A percentile compares a stretch with the other conserved stretches of the same genome.
Conservation (phyloP, 2,329 filamentous ascomycete species). For the Talaromyces sp. region DNA sequence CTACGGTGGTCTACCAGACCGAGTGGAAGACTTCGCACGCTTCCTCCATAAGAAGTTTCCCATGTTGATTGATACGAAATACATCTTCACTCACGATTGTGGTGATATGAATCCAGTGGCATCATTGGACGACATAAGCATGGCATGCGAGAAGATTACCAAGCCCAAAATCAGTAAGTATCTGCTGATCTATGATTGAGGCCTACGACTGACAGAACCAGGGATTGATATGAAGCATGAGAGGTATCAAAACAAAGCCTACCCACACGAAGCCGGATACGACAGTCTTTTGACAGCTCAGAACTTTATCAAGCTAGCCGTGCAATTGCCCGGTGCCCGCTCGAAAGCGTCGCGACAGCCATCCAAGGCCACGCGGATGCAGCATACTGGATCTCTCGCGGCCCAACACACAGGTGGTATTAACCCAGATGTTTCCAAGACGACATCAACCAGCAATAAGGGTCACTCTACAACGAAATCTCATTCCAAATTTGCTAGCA, state of each 20-base stretch:
- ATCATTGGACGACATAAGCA: conserved; percentile 28
- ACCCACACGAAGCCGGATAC: conserved; percentile 56
- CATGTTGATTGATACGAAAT: conserved; percentile 58
- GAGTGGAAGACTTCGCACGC: conserved; percentile 49
- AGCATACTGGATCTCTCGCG: background rate
- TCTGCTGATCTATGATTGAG: background rate
- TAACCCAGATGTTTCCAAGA: background rate
- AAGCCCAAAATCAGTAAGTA: conserved; percentile 30
- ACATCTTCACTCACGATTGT: conserved; percentile 55
- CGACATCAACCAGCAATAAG: background rate
- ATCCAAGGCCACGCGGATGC: background rate
- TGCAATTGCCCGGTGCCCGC: conserved; percentile 40
- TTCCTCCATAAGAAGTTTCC: conserved; percentile 53
- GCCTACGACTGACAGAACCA: conserved; percentile 15
- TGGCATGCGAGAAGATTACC: conserved; percentile 21
- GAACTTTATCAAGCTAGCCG: conserved; percentile 52
- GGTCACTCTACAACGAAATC: background rate
- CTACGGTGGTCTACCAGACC: conserved; percentile 53
- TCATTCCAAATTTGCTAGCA: conserved; percentile 24
- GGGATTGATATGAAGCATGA: conserved; percentile 28
- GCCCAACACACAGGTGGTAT: background rate
- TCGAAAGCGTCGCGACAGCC: conserved; percentile 24
- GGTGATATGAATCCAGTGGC: conserved; percentile 46
- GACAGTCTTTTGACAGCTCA: conserved; percentile 58
- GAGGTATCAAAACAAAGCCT: conserved; percentile 26